Base-by-base conservation (phyloP, 192 early-diverging fungal species). In the Borealophlyctis nickersoniae region DNA sequence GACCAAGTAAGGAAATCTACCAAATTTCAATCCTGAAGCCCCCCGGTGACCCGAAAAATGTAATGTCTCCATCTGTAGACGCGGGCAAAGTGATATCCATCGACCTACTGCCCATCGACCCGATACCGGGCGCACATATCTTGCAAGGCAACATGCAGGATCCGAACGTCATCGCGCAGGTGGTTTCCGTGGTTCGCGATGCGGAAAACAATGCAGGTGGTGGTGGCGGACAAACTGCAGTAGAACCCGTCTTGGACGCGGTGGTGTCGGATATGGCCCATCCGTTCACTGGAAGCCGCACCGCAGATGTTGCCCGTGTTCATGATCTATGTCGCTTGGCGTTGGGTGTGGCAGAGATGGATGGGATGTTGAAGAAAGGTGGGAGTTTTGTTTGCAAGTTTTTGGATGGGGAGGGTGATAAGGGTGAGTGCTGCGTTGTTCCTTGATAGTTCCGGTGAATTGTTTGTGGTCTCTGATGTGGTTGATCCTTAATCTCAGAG, bases 201-300 rank as follows among this genome's bases (percentile, higher is more conserved):
- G 65, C 36, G 50, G 69, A 34, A 54, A 53, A 27, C 13, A 22
- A 30, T 11, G 19, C 58, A 30, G 14, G 14, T n/a, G 32, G 26
- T 49, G 16, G 19, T 19, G 11, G 19, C 32, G 16, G 13, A 19
- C 32, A 22, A 30, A 35, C 32, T 16, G 27, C 50, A 30, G 22
- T 23, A 23, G 34, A 13, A 32, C 28, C 31, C 19, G 56, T 49
- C n/a, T 65, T 77, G 24, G 73, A 82, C 52, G 64, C 70, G 3
- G 62, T 82, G 13, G 32, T 82, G n/a, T 69, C 65, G 26, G 92
- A 94, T 51, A 92, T 94, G 91, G 88, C 90, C 19, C 92, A 90
- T 52, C 77, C 86, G 50, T 91, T 90, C 55, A 86, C 87, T 4
- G 91, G 91, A 2, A 74, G 78, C 56, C 83, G 86, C 48, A 74